A percentile compares a stretch with the other conserved stretches of the same genome.
These are phyloP conservation scores for Anthracocystis walkeri DNA, from an alignment of 1,284 basidiomycete species.

Conservation along the genomic window DNA sequence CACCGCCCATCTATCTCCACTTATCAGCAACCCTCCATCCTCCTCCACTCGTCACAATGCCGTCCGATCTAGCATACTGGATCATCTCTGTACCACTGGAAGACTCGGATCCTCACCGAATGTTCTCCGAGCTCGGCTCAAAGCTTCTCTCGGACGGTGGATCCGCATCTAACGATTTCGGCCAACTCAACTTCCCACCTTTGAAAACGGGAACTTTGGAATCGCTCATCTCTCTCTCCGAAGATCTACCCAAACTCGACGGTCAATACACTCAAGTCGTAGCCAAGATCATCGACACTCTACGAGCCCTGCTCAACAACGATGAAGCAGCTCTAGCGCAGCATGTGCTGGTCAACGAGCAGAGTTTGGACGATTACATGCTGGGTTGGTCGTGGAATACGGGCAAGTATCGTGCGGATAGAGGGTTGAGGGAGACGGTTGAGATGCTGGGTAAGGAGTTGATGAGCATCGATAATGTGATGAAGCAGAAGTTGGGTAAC, in stretches of 20 bases:
- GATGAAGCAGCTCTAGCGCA: constrained; percentile 84
- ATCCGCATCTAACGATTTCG: constrained; percentile 56
- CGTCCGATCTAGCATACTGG: constrained; percentile 74
- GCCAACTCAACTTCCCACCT: constrained; percentile 59
- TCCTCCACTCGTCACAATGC: constrained; percentile 70
- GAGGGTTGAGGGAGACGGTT: constrained; percentile 82
- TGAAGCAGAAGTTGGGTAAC: constrained; percentile 81
- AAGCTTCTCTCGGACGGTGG: constrained; percentile 68
- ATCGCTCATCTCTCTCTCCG: constrained; percentile 86
- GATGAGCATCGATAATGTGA: constrained; percentile 70
- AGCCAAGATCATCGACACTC: constrained; percentile 92
- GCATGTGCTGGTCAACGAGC: constrained; percentile 86
- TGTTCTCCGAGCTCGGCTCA: constrained; percentile 71
- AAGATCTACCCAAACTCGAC: constrained; percentile 92
- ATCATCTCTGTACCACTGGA: constrained; percentile 73
- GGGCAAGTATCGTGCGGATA: constrained; percentile 84
- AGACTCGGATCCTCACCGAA: constrained; percentile 71
- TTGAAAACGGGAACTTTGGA: constrained; percentile 90
- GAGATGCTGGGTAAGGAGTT: constrained; percentile 80
- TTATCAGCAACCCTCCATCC: too few species aligned
- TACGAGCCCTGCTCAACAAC: constrained; percentile 90
- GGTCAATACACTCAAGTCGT: constrained; percentile 86
- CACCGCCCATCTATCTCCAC: too few species aligned
- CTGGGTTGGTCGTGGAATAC: constrained; percentile 81
- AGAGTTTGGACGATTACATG: constrained; percentile 83